Conservation (phyloP, 805 yeast genomes). For the Candida xyloterini region DNA sequence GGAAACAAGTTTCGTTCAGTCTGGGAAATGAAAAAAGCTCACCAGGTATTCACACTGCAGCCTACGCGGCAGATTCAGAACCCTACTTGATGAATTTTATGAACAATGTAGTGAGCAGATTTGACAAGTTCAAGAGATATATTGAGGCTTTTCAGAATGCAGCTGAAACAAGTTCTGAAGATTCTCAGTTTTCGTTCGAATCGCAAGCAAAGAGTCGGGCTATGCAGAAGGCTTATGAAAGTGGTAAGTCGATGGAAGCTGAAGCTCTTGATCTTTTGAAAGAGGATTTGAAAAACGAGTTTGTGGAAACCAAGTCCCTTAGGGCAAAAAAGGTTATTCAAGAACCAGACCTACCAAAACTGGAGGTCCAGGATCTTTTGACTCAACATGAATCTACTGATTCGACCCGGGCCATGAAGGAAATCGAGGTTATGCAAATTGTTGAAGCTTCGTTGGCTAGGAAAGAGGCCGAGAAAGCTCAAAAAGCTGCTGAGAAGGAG, state of each 20-base stretch:
- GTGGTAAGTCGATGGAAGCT: not conserved
- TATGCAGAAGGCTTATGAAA: not conserved
- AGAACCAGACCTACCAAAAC: too few species aligned
- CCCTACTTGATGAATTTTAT: too few species aligned
- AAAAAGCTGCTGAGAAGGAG: too few species aligned
- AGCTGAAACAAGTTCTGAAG: not conserved
- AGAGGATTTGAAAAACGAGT: not conserved
- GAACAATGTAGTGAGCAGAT: not conserved
- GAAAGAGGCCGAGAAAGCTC: too few species aligned
- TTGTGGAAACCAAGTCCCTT: not conserved
- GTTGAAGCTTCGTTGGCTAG: too few species aligned
- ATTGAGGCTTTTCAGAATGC: not conserved
- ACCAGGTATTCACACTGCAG: not conserved
- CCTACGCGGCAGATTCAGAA: too few species aligned
- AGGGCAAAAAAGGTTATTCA: too few species aligned
- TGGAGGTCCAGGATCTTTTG: too few species aligned
- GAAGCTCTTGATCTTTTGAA: not conserved
- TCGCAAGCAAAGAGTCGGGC: not conserved
- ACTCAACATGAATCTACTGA: too few species aligned
- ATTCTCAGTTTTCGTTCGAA: not conserved
- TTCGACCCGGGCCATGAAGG: too few species aligned
- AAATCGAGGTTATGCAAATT: too few species aligned
- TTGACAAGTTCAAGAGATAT: not conserved
- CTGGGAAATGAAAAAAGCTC: not conserved
- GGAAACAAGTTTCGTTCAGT: not conserved